Evolutionary conservation across 768 basidiomycete genomes (phyloP).

Genomic region (Termitomyces sp.): DNA sequence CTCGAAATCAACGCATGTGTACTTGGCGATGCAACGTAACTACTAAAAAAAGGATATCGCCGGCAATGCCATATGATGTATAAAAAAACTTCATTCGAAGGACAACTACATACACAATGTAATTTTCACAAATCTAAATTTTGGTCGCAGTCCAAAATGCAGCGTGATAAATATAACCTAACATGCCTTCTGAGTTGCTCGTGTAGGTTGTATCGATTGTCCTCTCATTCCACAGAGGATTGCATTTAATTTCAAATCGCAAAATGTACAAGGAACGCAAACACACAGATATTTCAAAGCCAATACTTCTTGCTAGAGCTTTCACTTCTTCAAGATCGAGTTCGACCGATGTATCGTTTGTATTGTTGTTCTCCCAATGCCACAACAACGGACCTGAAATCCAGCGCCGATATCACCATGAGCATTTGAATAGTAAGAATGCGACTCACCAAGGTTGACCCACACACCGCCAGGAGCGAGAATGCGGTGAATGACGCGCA

Average conservation of each 20-base stretch:
- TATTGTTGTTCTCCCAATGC: constrained; percentile 92
- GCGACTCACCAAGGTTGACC: constrained; percentile 74
- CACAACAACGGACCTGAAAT: constrained; percentile 82
- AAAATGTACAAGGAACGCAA: neutral
- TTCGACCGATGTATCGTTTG: constrained; percentile 81
- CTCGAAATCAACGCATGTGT: neutral
- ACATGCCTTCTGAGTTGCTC: constrained; percentile 75
- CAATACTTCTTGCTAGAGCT: constrained; percentile 62
- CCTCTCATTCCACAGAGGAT: constrained; percentile 61
- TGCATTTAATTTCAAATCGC: neutral
- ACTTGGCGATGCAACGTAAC: neutral
- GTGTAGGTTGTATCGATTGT: constrained; percentile 85
- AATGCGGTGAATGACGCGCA: constrained; percentile 81
- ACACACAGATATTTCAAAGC: constrained; percentile 79
- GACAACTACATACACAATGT: too few species aligned
- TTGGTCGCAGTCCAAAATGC: constrained; percentile 80
- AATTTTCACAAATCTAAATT: neutral
- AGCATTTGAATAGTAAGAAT: neutral
- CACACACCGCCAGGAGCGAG: constrained; percentile 86
- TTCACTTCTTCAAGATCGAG: constrained; percentile 90
- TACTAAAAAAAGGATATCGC: neutral
- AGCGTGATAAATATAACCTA: constrained; percentile 81
- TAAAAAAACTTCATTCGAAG: neutral
- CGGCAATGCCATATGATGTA: neutral
- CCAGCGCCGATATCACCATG: neutral